Evolutionary conservation across 192 early-diverging fungal genomes (phyloP).

Genomic region (Oehlia diaphana): DNA sequence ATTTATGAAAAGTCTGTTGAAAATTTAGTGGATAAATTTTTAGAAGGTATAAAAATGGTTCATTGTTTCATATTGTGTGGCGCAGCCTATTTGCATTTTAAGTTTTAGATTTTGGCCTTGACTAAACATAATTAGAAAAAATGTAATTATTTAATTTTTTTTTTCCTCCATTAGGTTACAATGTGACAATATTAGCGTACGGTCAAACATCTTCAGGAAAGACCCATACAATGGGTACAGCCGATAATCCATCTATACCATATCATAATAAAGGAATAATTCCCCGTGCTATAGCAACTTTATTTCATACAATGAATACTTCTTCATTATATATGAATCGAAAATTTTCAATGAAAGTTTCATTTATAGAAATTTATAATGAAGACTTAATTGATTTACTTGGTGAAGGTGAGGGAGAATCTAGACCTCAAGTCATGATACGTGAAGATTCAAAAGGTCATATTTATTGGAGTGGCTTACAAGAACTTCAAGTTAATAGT

Average conservation of each 20-base stretch:
- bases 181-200: slow-evolving; percentile 92
- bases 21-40: slow-evolving; percentile 46
- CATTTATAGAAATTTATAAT: slow-evolving; percentile 96
- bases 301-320: slow-evolving; percentile 50
- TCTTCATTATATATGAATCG: slow-evolving; percentile 28
- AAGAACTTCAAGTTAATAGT: slow-evolving; percentile 68
- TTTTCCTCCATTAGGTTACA: slow-evolving; percentile 63
- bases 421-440: slow-evolving; percentile 67
- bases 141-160: not conserved
- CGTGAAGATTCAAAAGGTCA: slow-evolving; percentile 86
- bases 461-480: slow-evolving; percentile 84
- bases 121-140: no score
- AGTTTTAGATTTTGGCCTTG: no score
- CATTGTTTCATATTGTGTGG: not conserved
- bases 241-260: slow-evolving; percentile 33
- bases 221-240: slow-evolving; percentile 95
- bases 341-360: slow-evolving; percentile 63
- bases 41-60: slow-evolving; percentile 40
- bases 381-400: slow-evolving; percentile 94
- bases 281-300: slow-evolving; percentile 66
- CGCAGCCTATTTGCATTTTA: not conserved
- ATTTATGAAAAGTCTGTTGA: slow-evolving; percentile 56
- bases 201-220: slow-evolving; percentile 95
- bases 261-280: slow-evolving; percentile 59
- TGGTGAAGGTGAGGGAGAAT: slow-evolving; percentile 55